A percentile compares a stretch with the other conserved stretches of the same genome.
Evolutionary conservation across 1,284 basidiomycete species (phyloP).

Genomic region (Sanghuangporus weigelae): DNA sequence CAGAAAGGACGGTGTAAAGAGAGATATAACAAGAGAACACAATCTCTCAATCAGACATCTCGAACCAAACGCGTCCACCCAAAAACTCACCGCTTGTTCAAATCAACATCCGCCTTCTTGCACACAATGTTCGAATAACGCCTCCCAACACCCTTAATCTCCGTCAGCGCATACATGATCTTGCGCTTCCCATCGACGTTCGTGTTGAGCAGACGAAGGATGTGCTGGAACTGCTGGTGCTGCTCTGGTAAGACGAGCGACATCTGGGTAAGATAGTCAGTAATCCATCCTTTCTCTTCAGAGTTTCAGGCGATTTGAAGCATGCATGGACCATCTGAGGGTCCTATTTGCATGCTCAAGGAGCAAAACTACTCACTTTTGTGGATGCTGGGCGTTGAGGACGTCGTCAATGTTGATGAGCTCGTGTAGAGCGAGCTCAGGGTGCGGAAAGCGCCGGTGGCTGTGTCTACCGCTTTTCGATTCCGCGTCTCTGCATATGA

Average conservation of each 20-base stretch:
- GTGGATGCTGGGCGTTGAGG: neutral
- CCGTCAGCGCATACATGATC: slow-evolving; percentile 96
- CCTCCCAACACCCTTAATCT: slow-evolving; percentile 99
- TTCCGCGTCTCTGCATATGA: neutral
- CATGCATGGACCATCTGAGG: neutral
- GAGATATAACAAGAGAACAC: neutral
- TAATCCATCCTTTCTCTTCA: neutral
- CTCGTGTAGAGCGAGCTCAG: neutral
- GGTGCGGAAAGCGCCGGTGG: neutral
- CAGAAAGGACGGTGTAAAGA: neutral
- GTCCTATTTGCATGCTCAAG: no score
- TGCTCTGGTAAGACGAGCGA: slow-evolving; percentile 92
- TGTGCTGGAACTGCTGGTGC: slow-evolving; percentile 95
- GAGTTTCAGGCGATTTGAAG: neutral
- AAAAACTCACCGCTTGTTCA: slow-evolving; percentile 90
- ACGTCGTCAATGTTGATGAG: neutral
- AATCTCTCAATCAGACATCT: neutral
- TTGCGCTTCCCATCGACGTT: slow-evolving; percentile 99
- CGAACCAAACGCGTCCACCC: neutral
- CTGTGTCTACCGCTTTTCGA: neutral
- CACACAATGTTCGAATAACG: slow-evolving; percentile 99
- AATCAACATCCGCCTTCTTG: slow-evolving; percentile 99
- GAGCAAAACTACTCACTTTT: neutral
- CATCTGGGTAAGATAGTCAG: slow-evolving; percentile 40
- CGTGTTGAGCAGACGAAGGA: slow-evolving; percentile 98